Base-by-base conservation (phyloP, 257 asterid genomes). In the Voacanga thouarsii region DNA sequence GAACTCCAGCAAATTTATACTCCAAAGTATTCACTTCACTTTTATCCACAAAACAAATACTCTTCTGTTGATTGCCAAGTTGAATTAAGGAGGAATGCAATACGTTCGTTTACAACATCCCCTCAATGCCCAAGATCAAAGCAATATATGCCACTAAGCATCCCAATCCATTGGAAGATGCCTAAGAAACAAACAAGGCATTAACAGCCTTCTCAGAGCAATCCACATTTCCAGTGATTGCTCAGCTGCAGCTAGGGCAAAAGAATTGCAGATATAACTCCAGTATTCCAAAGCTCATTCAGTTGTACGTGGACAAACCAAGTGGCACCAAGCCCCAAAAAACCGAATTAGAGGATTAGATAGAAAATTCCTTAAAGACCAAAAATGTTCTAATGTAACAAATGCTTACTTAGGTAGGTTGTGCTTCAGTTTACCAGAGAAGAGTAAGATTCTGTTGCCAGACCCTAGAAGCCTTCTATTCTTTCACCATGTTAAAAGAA, bases 161-260 rank as follows among this genome's bases (percentile, higher is more conserved):
- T 39, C 28, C 11, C 16, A 49, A 67, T 55, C 28, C 7, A 41
- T 24, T 28, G n/a, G 60, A 75, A 75, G 45, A 14, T 53, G 30
- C 65, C 53, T 6, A 12, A 26, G 71, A 77, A 77, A 44, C 75
- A 77, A 66, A 21, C 75, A 66, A 66, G 10, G 12, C 21, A 10
- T 65, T 24, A 47, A 14, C 55, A 37, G 44, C 55, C 66, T 68
- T 72, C 21, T 51, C 23, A 4, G 59, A 59, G 71, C 24, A 59
- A 44, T 47, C 28, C 37, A 9, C 68, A 15, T 15, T 43, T 15
- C 7, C 39, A 47, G 19, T 12, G 33, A 66, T 15, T 50, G 21
- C 53, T 65, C 15, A 43, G 67, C 39, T 70, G 71, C 71, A 39
- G 68, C 39, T 43, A 56, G 56, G 18, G 37, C 47, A 75, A 15